Evolutionary conservation across 176 grass and related monocot species (phyloP).

Genomic region (Triticum dicoccoides): DNA sequence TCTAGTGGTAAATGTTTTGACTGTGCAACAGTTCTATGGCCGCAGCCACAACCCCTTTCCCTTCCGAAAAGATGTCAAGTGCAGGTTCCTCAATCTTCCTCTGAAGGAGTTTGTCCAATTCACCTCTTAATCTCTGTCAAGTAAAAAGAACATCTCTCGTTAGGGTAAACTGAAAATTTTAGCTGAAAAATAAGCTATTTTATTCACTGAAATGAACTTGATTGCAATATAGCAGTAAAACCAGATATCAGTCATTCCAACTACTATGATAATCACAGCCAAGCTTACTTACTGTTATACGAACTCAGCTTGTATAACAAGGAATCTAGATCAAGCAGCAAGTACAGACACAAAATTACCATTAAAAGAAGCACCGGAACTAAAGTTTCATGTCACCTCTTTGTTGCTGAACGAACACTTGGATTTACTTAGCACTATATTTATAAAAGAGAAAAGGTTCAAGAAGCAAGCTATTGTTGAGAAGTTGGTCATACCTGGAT

Average conservation of each 20-base stretch:
- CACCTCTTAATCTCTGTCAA: conserved; percentile 82
- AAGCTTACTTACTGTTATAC: not conserved
- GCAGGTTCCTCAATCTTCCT: conserved; percentile 85
- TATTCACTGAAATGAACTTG: not conserved
- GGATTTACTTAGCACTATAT: not conserved
- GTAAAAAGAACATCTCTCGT: not conserved
- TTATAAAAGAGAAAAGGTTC: not conserved
- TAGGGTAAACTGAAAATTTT: not conserved
- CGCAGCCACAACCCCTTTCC: conserved; percentile 75
- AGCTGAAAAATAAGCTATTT: not conserved
- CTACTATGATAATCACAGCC: not conserved
- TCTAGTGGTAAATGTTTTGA: conserved; percentile 51
- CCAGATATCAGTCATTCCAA: not conserved
- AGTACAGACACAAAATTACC: not conserved
- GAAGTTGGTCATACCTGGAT: conserved; percentile 63
- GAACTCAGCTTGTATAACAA: not conserved
- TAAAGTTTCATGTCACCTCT: not conserved
- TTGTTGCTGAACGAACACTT: not conserved
- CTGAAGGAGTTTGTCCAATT: conserved; percentile 82
- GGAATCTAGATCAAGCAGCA: not conserved
- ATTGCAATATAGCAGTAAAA: not conserved
- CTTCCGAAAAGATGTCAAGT: conserved; percentile 73
- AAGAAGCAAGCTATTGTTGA: not conserved
- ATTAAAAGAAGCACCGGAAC: not conserved
- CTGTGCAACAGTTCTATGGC: conserved; percentile 88